Evolutionary conservation across 176 grass and related monocot genomes (phyloP).

Genomic region (Echinochloa phyllopogon): DNA sequence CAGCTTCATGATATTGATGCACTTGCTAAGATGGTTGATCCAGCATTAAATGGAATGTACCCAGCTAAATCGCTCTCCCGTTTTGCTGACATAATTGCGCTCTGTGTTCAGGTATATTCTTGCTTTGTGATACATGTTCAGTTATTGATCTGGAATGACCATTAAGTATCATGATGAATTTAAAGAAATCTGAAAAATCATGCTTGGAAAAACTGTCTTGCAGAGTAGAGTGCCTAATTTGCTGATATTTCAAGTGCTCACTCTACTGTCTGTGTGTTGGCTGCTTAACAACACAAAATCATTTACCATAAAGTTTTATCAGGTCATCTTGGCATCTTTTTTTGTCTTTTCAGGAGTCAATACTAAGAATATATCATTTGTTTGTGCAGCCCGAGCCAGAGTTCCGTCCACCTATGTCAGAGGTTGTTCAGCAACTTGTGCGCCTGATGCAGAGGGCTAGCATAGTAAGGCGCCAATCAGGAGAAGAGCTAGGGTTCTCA

Average conservation of each 20-base stretch:
- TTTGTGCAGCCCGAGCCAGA: conserved; percentile 82
- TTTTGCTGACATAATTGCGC: conserved; percentile 93
- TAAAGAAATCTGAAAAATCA: not conserved
- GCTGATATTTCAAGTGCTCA: not conserved
- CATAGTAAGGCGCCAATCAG: conserved; percentile 75
- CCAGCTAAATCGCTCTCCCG: conserved; percentile 96
- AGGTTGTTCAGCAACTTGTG: conserved; percentile 96
- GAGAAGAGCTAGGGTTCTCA: conserved; percentile 92
- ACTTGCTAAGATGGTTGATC: conserved; percentile 97
- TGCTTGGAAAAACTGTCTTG: not conserved
- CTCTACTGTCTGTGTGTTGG: not conserved
- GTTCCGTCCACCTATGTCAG: conserved; percentile 94
- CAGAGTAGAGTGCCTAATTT: not conserved
- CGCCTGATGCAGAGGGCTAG: conserved; percentile 91
- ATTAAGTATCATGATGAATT: conserved; percentile 16
- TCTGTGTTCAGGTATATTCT: conserved; percentile 85
- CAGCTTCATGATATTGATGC: conserved; percentile 99
- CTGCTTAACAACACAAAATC: conserved; percentile 14
- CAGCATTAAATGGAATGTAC: conserved; percentile 95
- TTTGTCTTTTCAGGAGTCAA: not conserved
- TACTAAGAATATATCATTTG: conserved; percentile 22
- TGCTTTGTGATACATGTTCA: conserved; percentile 19
- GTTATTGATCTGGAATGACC: conserved; percentile 17
- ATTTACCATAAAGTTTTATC: not conserved
- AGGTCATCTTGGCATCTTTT: not conserved